These are phyloP conservation scores for Melampsora larici-populina DNA, from an alignment of 1,284 basidiomycete genomes.

Conservation along the genomic window DNA sequence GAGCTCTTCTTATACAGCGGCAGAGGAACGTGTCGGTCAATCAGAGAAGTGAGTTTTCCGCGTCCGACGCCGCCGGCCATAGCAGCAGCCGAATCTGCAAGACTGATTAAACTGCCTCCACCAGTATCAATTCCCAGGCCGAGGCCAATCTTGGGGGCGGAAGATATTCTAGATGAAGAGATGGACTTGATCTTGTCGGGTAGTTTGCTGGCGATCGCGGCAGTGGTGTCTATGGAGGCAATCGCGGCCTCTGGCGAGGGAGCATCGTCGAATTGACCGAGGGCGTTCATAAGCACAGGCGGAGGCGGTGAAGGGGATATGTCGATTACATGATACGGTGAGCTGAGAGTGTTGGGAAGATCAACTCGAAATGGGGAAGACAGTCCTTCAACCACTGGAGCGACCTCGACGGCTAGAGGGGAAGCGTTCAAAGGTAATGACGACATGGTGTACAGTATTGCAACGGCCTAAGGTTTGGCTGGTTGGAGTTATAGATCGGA, in stretches of 20 bases:
- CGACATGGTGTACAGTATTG: conserved; percentile 1
- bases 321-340: conserved; percentile 35
- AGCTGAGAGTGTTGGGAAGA: conserved; percentile 10
- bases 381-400: conserved; percentile 19
- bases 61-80: neutral
- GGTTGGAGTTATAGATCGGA: neutral
- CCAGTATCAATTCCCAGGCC: conserved; percentile 39
- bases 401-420: conserved; percentile 2
- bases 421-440: conserved; percentile 24
- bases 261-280: conserved; percentile 31
- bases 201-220: neutral
- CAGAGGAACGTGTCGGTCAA: neutral
- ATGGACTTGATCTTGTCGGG: neutral
- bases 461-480: neutral
- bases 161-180: neutral
- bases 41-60: neutral
- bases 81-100: neutral
- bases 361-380: conserved; percentile 38
- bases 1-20: neutral
- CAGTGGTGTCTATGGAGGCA: neutral
- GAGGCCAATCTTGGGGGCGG: conserved; percentile 25
- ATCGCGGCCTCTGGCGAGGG: conserved; percentile 17
- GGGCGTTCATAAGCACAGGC: neutral
- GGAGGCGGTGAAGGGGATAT: conserved; percentile 40
- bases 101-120: conserved; percentile 24